phyloP scores from a whole-genome alignment of 1,284 basidiomycete species.

The Ceratobasidium sp. region DNA sequence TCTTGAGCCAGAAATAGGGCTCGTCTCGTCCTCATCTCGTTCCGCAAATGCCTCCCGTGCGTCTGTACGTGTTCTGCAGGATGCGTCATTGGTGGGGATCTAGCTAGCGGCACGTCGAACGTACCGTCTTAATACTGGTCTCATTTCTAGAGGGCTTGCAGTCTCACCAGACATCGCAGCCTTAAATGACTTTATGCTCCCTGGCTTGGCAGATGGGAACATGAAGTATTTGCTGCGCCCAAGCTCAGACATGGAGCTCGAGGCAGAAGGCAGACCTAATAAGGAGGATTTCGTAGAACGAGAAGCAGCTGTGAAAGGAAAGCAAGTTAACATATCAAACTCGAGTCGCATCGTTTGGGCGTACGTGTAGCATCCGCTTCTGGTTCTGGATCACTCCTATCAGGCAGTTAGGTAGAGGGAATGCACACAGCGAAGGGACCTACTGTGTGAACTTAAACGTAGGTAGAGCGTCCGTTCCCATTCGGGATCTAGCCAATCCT shows the following conservation, averaged over 20 bases:
- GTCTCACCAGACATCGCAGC: slow-evolving; percentile 15
- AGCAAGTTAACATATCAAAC: background rate
- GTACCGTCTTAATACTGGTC: slow-evolving; percentile 34
- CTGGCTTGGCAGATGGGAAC: slow-evolving; percentile 19
- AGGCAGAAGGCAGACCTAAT: slow-evolving; percentile 35
- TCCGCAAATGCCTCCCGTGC: slow-evolving; percentile 26
- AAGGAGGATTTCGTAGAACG: slow-evolving; percentile 28
- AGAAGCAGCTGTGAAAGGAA: slow-evolving; percentile 12
- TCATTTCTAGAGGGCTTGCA: slow-evolving; percentile 3
- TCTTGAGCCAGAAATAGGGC: slow-evolving; percentile 19
- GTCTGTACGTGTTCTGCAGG: slow-evolving; percentile 34
- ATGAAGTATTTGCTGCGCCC: slow-evolving; percentile 30
- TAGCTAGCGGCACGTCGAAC: background rate
- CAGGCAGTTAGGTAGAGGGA: background rate
- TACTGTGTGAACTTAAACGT: slow-evolving; percentile 44
- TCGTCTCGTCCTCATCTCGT: slow-evolving; percentile 38
- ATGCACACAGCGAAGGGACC: background rate
- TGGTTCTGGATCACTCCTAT: slow-evolving; percentile 44
- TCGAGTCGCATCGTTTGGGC: background rate
- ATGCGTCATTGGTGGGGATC: background rate
- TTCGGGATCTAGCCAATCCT: slow-evolving; percentile 38
- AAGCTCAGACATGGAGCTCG: slow-evolving; percentile 38
- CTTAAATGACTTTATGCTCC: slow-evolving; percentile 41
- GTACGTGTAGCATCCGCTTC: slow-evolving; percentile 14
- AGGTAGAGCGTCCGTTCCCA: slow-evolving; percentile 32